A percentile compares a stretch with the other conserved stretches of the same genome.
phyloP scores from a whole-genome alignment of 352 stramenopile genomes.

The Globisporangium viniferum region DNA sequence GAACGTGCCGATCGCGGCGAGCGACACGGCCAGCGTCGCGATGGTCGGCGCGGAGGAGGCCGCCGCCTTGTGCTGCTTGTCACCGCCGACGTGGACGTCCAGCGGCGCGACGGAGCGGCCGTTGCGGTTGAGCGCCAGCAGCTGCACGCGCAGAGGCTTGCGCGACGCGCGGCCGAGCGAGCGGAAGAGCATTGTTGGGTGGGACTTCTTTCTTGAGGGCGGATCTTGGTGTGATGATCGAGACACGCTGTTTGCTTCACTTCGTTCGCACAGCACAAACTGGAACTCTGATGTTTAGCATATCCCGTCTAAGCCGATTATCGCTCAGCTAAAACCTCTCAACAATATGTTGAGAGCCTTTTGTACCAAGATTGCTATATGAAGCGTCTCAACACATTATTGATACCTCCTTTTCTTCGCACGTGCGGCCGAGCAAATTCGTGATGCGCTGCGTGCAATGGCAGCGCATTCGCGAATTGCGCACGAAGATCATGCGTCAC shows the following conservation, averaged over 20 bases:
- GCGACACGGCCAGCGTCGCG: slow-evolving; percentile 9
- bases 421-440: too few species aligned
- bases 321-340: too few species aligned
- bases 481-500: too few species aligned
- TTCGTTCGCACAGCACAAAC: not conserved
- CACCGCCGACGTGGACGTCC: slow-evolving; percentile 3
- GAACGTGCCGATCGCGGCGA: slow-evolving; percentile 5
- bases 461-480: too few species aligned
- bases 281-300: too few species aligned
- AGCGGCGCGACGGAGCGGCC: slow-evolving; percentile 15
- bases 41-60: not conserved
- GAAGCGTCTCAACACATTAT: too few species aligned
- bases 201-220: slow-evolving; percentile 2
- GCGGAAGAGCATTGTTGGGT: slow-evolving; percentile 18
- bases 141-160: slow-evolving; percentile 22
- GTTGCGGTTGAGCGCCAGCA: slow-evolving; percentile 14
- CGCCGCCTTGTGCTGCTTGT: slow-evolving; percentile 5
- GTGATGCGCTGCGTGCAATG: too few species aligned
- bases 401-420: too few species aligned
- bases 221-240: not conserved
- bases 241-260: not conserved
- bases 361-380: too few species aligned
- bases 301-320: too few species aligned
- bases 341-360: too few species aligned
- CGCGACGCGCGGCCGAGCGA: slow-evolving; percentile 18